Base-by-base conservation (phyloP, 208 protist species). In the Leishmania turanica region DNA sequence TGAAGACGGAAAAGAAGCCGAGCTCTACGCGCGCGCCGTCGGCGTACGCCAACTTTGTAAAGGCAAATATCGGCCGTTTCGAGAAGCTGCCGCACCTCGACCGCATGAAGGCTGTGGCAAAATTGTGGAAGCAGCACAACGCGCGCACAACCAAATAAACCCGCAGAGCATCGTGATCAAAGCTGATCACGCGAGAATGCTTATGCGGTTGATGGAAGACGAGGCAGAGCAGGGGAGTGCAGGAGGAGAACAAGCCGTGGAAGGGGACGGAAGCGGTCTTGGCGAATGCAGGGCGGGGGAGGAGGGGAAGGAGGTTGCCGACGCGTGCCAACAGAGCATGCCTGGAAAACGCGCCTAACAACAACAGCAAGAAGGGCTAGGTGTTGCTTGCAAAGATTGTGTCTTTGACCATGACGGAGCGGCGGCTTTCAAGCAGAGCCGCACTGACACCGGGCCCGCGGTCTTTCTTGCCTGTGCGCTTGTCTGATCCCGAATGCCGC, bases 91-190 rank as follows among this genome's bases (percentile, higher is more conserved):
- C 92, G 15, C 90, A 90, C 81, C 86, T 73, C 74, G 93, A 96
- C 73, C 92, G 92, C 76, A 92, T 97, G 88, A 90, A 90, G 85
- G 91, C 90, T 2, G 90, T 97, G 27, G 94, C 94, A 24, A 96
- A 97, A 84, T 87, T 97, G 65, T 97, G 94, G 92, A 95, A 92
- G 64, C 83, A 93, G 83, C 91, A 97, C 77, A 60, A 92, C 72
- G 73, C 85, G 45, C 79, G 80, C 68, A 47, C 4, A 1, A 76
- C 65, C 76, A 86, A 81, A 66, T 84, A 80, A 15, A 0, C 21
- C 5, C 3, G 62, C 34, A 34, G n/a, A 53, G 54, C 31, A 42
- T 13, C 27, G 66, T n/a, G 4, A 6, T 21, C 62, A 47, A n/a
- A 7, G 66, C 7, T 47, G 66, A 42, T 7, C 15, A 34, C 64